phyloP scores from a whole-genome alignment of 1,139 yeast genomes.

The Candida albicans region DNA sequence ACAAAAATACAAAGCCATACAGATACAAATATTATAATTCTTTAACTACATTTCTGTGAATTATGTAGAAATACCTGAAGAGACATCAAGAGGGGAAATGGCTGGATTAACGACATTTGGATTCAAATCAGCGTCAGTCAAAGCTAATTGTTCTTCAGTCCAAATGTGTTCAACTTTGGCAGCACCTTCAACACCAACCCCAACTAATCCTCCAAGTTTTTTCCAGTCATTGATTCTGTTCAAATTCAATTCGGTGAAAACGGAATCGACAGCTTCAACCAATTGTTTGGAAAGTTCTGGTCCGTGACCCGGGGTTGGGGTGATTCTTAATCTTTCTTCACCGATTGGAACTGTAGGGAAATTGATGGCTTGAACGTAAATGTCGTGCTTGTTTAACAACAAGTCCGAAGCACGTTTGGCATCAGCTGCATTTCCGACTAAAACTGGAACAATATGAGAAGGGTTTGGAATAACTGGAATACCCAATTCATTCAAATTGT shows the following conservation, averaged over 20 bases:
- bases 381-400: conserved; percentile 77
- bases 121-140: conserved; percentile 62
- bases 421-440: conserved; percentile 90
- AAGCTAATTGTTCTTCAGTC: conserved; percentile 76
- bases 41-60: no score
- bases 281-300: conserved; percentile 73
- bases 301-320: conserved; percentile 97
- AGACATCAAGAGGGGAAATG: conserved; percentile 60
- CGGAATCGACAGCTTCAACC: conserved; percentile 74
- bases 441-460: conserved; percentile 92
- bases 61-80: conserved; percentile 55
- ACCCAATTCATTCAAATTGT: conserved; percentile 65
- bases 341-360: conserved; percentile 98
- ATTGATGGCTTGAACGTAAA: conserved; percentile 96
- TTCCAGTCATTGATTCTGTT: conserved; percentile 81
- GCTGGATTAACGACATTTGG: conserved; percentile 63
- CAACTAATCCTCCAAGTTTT: conserved; percentile 78
- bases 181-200: conserved; percentile 63
- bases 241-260: conserved; percentile 72
- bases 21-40: no score
- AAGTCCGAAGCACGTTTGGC: conserved; percentile 91
- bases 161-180: conserved; percentile 62
- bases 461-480: conserved; percentile 98
- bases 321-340: conserved; percentile 90
- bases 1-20: background rate